Conservation (phyloP, 2,329 filamentous ascomycete genomes). For the Exophiala sp. region DNA sequence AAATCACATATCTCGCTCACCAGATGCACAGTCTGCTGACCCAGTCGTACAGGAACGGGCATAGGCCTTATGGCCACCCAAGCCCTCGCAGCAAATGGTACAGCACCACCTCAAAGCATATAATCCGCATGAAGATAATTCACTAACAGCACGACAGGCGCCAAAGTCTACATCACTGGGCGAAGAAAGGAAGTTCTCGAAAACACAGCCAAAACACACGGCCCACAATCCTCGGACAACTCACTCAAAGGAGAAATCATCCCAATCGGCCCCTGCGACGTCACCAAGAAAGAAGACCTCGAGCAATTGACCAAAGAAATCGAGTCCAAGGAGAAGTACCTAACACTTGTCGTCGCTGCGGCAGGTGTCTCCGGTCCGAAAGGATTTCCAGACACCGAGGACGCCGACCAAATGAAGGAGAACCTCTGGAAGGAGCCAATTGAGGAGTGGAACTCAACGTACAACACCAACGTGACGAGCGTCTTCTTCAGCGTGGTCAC, state of each 20-base stretch:
- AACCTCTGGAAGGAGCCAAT: slow-evolving; percentile 62
- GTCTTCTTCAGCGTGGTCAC: slow-evolving; percentile 71
- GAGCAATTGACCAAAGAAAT: slow-evolving; percentile 54
- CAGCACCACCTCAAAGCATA: background rate
- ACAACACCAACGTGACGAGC: slow-evolving; percentile 66
- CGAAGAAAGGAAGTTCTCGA: slow-evolving; percentile 31
- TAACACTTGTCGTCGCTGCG: slow-evolving; percentile 64
- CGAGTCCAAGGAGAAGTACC: slow-evolving; percentile 56
- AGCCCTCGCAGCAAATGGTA: slow-evolving; percentile 32
- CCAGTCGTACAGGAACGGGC: slow-evolving; percentile 21
- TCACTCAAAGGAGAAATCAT: slow-evolving; percentile 52
- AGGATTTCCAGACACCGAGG: slow-evolving; percentile 50
- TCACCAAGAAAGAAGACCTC: slow-evolving; percentile 59
- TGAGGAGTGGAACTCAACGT: slow-evolving; percentile 65
- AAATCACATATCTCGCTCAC: background rate
- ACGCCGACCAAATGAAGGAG: slow-evolving; percentile 54
- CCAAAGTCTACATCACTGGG: slow-evolving; percentile 34
- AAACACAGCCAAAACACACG: slow-evolving; percentile 40
- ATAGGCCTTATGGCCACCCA: slow-evolving; percentile 33
- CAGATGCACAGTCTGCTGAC: background rate
- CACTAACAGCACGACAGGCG: slow-evolving; percentile 22
- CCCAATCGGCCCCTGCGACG: slow-evolving; percentile 54
- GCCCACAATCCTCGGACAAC: slow-evolving; percentile 29
- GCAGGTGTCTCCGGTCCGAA: slow-evolving; percentile 66
- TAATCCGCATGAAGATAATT: no score